A percentile compares a stretch with the other conserved stretches of the same genome.
These are phyloP conservation scores for Acanthamoeba lenticulata DNA, from an alignment of 208 protist species.

Conservation along the genomic window DNA sequence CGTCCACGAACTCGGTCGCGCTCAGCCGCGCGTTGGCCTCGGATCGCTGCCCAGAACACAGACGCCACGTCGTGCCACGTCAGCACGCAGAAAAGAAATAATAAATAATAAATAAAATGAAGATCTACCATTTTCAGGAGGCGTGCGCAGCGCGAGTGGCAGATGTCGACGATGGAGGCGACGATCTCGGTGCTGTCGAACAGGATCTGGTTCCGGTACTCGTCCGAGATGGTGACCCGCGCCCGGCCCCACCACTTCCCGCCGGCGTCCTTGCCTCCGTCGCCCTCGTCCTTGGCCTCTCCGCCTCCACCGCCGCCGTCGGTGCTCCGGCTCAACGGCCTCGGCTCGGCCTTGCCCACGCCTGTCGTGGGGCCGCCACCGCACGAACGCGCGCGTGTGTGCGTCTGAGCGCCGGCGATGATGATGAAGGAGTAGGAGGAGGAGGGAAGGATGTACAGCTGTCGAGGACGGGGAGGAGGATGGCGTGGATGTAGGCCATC, in stretches of 20 bases:
- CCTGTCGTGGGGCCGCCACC: background rate
- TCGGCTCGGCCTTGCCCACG: background rate
- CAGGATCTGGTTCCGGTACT: conserved; percentile 55
- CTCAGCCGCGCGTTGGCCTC: conserved; percentile 41
- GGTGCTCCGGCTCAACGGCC: background rate
- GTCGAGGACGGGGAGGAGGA: conserved; percentile 43
- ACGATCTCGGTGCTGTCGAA: conserved; percentile 24
- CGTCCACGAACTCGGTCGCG: conserved; percentile 54
- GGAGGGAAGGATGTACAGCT: background rate
- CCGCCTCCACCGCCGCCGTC: background rate
- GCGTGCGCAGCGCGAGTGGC: background rate
- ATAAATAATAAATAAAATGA: no score
- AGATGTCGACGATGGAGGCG: conserved; percentile 22
- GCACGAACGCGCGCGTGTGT: background rate
- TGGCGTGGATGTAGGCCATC: conserved; percentile 57
- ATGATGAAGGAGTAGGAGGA: background rate
- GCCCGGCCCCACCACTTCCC: conserved; percentile 40
- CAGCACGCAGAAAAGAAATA: no score
- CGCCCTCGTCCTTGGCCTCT: background rate
- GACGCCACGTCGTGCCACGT: background rate
- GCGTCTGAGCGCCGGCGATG: no score
- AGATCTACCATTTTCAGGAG: conserved; percentile 55
- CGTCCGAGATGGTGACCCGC: conserved; percentile 22
- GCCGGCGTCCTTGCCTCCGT: background rate
- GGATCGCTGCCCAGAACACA: background rate